Evolutionary conservation across 2,329 filamentous ascomycete species (phyloP).

Genomic region (Diaporthe ilicicola): DNA sequence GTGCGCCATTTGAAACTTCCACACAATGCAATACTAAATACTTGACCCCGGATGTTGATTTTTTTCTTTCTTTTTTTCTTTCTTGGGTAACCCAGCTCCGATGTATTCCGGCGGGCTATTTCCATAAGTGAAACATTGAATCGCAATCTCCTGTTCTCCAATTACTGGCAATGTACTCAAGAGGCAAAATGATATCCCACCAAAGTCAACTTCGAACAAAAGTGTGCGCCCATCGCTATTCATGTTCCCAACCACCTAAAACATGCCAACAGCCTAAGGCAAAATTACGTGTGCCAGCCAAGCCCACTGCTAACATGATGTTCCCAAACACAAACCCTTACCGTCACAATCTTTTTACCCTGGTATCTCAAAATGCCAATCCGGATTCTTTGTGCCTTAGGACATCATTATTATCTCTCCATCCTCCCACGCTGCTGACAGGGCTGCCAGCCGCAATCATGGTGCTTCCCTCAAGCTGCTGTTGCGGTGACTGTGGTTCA

Average conservation of each 20-base stretch:
- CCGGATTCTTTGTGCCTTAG: conserved; percentile 9
- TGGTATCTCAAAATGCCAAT: conserved; percentile 1
- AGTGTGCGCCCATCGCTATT: background rate
- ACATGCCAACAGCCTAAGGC: background rate
- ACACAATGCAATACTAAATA: too few species aligned
- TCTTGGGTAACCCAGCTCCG: too few species aligned
- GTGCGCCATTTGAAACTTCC: too few species aligned
- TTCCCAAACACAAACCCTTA: background rate
- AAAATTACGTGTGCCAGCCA: background rate
- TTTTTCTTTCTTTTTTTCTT: too few species aligned
- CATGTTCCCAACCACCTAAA: conserved; percentile 18
- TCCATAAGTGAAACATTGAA: too few species aligned
- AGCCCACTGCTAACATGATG: background rate
- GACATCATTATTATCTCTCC: conserved; percentile 22
- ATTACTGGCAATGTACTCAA: background rate
- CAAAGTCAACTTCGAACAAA: conserved; percentile 1
- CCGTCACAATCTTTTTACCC: background rate
- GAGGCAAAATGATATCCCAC: conserved; percentile 1
- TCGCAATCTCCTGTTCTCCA: background rate
- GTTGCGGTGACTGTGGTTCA: conserved; percentile 29
- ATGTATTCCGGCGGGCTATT: too few species aligned
- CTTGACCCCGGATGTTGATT: too few species aligned
- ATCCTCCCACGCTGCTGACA: conserved; percentile 30
- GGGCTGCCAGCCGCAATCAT: conserved; percentile 27
- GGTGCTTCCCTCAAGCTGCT: conserved; percentile 28